Evolutionary conservation across 2,329 filamentous ascomycete genomes (phyloP).

Genomic region (Karstenula rhodostoma): DNA sequence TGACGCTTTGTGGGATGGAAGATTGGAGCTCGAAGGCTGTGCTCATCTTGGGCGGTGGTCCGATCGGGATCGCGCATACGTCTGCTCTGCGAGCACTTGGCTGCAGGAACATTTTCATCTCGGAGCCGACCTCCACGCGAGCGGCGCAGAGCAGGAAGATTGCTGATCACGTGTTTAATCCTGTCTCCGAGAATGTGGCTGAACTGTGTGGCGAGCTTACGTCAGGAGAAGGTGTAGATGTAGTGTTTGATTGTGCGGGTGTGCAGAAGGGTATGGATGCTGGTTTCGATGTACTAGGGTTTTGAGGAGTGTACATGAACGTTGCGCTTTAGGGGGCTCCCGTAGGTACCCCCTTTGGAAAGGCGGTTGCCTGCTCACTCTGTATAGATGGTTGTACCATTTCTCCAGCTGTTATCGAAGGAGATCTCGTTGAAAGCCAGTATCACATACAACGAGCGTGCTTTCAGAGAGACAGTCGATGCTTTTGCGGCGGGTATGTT

Average conservation of each 20-base stretch:
- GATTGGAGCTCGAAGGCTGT: slow-evolving; percentile 27
- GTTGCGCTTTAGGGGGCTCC: slow-evolving; percentile 44
- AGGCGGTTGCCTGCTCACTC: slow-evolving; percentile 6
- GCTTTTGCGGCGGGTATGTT: slow-evolving; percentile 41
- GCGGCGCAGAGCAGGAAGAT: slow-evolving; percentile 32
- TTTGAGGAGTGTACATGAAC: slow-evolving; percentile 42
- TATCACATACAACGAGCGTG: slow-evolving; percentile 40
- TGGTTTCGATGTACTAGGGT: slow-evolving; percentile 40
- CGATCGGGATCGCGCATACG: slow-evolving; percentile 58
- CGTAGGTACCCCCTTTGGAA: slow-evolving; percentile 27
- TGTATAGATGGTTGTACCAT: slow-evolving; percentile 39
- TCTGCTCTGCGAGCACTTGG: slow-evolving; percentile 42
- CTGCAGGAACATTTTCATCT: slow-evolving; percentile 37
- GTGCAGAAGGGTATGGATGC: slow-evolving; percentile 39
- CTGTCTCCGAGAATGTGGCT: slow-evolving; percentile 37
- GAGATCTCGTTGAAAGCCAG: slow-evolving; percentile 41
- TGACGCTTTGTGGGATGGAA: slow-evolving; percentile 16
- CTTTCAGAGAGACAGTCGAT: slow-evolving; percentile 45
- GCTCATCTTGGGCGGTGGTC: slow-evolving; percentile 51
- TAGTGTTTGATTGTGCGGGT: slow-evolving; percentile 49
- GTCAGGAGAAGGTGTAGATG: slow-evolving; percentile 39
- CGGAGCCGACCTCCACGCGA: slow-evolving; percentile 33
- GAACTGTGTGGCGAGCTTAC: slow-evolving; percentile 37
- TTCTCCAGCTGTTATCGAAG: slow-evolving; percentile 34
- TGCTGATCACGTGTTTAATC: slow-evolving; percentile 38